These are phyloP conservation scores for Daldinia caldariorum DNA, from an alignment of 495 filamentous ascomycete genomes.

Conservation along the genomic window DNA sequence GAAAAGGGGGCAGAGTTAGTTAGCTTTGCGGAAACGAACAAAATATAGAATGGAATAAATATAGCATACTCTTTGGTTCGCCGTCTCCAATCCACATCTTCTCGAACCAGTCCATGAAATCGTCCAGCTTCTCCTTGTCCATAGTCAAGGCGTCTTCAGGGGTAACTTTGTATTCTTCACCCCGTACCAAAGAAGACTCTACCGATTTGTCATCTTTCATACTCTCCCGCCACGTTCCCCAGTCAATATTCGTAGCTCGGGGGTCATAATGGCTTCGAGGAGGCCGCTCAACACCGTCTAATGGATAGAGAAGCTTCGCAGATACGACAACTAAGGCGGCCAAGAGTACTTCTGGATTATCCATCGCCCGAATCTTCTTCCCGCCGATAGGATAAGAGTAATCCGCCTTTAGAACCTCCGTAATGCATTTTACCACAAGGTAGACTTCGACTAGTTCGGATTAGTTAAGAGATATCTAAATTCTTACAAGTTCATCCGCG, in stretches of 20 bases:
- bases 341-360: constrained; percentile 77
- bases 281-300: constrained; percentile 69
- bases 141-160: constrained; percentile 76
- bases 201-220: constrained; percentile 52
- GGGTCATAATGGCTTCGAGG: constrained; percentile 68
- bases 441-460: constrained; percentile 71
- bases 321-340: constrained; percentile 77
- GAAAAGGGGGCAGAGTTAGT: constrained; percentile 9
- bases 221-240: constrained; percentile 72
- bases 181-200: constrained; percentile 19
- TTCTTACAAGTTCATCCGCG: background rate
- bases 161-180: constrained; percentile 58
- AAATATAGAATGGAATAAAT: background rate
- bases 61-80: constrained; percentile 53
- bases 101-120: constrained; percentile 91
- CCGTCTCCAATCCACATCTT: constrained; percentile 70
- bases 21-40: background rate
- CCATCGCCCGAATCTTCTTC: constrained; percentile 47
- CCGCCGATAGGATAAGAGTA: constrained; percentile 64
- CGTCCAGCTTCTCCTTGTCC: constrained; percentile 73
- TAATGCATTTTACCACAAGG: constrained; percentile 66
- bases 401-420: constrained; percentile 62
- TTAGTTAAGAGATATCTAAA: constrained; percentile 27
- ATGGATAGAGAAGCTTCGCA: constrained; percentile 80
- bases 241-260: constrained; percentile 70